Evolutionary conservation across 129 eudicot genomes (phyloP), one percentile per base, ranked within the genome.

Genomic region (Glebionis coronaria): DNA sequence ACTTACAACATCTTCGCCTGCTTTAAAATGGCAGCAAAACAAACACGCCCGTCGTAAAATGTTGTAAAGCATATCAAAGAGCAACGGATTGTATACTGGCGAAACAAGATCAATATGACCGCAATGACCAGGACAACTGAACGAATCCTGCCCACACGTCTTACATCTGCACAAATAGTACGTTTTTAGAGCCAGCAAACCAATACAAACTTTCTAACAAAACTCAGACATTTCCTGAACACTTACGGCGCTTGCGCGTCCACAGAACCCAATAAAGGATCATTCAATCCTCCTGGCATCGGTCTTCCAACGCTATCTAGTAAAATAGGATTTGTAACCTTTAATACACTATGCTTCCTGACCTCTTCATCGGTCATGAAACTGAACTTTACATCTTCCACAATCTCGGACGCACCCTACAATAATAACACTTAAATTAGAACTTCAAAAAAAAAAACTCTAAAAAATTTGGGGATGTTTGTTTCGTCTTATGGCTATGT

Each of bases 81-180:
- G 73, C 77, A 93, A 75, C 1, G 99, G 99, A 56, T 89, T 83
- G 78, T 82, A 89, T 45, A 65, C 90, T 10, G 85, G 79, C 35
- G 82, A 71, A 66, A 84, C 86, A 69, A 93, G 90, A 46, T 88
- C 95, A 50, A 93, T 82, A 76, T 93, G 97, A 54, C 99, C 99
- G 81, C 92, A 93, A 67, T 93, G 99, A 76, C 99, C 99, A 1
- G 89, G 79, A 68, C 97, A 89, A 21, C 58, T 46, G 76, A 27
- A 80, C 9, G 76, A 28, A 14, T 79, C 76, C 77, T 82, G 99
- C 72, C 95, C 92, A 60, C 99, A 93, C 14, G 90, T 70, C 69
- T 72, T 81, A 75, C 99, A 93, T 3, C 97, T 91, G 85, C 85
- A 78, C 10, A 20, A 0, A 54, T 12, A 63, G 59, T 20, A 42